Base-by-base conservation (phyloP, 805 yeast species). In the Ogataea sp. region DNA sequence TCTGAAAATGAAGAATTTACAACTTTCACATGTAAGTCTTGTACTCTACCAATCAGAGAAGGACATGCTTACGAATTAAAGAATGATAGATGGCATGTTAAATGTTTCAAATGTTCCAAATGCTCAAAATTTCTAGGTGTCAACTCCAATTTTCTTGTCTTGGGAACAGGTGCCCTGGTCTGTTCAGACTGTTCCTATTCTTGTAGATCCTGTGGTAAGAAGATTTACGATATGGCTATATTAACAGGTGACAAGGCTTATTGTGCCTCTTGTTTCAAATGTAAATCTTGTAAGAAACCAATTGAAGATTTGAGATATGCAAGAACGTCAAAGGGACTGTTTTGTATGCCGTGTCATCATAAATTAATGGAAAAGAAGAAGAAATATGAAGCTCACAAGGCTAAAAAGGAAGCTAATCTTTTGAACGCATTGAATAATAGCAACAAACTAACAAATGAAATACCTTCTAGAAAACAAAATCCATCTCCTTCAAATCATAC, bases 1-100 rank as follows among this genome's bases (percentile, higher is more conserved):
- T 7, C 17, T 10, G 9, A 31, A 31, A 20, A 21, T 7, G 24
- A 34, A 7, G 37, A 34, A 13, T 25, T 34, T 14, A 6, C 9
- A 3, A 11, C 53, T 21, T 52, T 53, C 34, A 39, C 39, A 17
- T 61, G 66, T 43, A 58, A 58, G 38, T 53, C 51, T 39, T 74
- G 80, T 47, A 52, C 64, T 30, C 55, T 70, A 42, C 65, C 81
- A 21, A 84, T 90, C 36, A 73, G 74, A 16, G 95, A 86, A 52
- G 96, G 96, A 25, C 94, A 89, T 47, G 97, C 97, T 3, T 93
- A 87, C 56, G 97, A 90, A 57, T 67, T 90, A 37, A 96, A 96
- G 20, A 94, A 83, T 21, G 90, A 87, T 55, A 76, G 96, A 47
- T 93, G 98, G 98, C 98, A 93, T 59, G 83, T 87, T 41, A 74